These are phyloP conservation scores for Lactarius vividus DNA, from an alignment of 768 basidiomycete genomes.

Conservation along the genomic window DNA sequence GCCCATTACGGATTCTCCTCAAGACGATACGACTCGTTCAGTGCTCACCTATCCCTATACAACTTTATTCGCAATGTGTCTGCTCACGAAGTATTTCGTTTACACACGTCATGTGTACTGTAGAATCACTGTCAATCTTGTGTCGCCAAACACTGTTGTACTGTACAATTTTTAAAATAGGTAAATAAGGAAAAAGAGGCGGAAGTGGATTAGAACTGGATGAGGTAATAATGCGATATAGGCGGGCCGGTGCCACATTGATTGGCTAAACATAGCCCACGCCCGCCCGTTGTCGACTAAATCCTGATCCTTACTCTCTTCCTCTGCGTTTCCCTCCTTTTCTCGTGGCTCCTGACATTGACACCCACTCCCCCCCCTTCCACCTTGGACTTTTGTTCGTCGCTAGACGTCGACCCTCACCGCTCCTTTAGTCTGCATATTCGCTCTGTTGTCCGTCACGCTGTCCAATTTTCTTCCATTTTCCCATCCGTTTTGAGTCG, in stretches of 20 bases:
- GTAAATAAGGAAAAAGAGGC: too few relatives aligned
- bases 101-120: constrained; percentile 20
- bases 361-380: background rate
- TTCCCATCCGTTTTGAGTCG: background rate
- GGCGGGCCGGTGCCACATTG: background rate
- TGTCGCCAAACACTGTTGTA: background rate
- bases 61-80: constrained; percentile 11
- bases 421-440: constrained; percentile 29
- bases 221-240: background rate
- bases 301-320: background rate
- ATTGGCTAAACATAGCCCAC: background rate
- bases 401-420: constrained; percentile 23
- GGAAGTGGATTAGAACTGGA: background rate
- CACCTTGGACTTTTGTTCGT: constrained; percentile 13
- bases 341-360: background rate
- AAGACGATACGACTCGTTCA: constrained; percentile 4
- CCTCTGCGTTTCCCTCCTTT: background rate
- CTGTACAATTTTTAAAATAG: background rate
- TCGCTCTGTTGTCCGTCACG: constrained; percentile 21
- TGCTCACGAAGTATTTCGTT: constrained; percentile 2
- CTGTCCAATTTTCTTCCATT: constrained; percentile 19
- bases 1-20: constrained; percentile 1
- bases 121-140: constrained; percentile 22
- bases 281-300: background rate
- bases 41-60: constrained; percentile 10